Conservation (phyloP, 2,329 filamentous ascomycete genomes). For the Hypocreales sp. region DNA sequence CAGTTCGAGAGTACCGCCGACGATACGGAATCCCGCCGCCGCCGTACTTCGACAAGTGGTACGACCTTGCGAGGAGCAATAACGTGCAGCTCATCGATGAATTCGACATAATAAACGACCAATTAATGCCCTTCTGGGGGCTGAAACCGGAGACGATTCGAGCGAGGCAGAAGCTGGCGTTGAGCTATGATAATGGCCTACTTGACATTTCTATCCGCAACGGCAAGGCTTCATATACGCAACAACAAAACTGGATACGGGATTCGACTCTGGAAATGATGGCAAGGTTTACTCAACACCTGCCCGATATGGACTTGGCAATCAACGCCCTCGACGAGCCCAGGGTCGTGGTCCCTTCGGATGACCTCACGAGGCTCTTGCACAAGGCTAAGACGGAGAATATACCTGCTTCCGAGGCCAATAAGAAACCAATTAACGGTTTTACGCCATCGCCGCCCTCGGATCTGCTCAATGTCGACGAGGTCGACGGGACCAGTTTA, state of each 20-base stretch:
- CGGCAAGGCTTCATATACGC: constrained; percentile 53
- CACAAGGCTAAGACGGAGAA: constrained; percentile 45
- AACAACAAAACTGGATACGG: constrained; percentile 69
- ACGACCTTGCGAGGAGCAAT: constrained; percentile 62
- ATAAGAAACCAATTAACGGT: constrained; percentile 41
- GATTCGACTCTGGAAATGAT: constrained; percentile 76
- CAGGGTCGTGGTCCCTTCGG: constrained; percentile 69
- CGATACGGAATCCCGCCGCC: constrained; percentile 74
- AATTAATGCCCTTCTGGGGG: constrained; percentile 83
- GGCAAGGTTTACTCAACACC: constrained; percentile 55
- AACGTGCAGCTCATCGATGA: constrained; percentile 76
- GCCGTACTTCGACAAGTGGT: constrained; percentile 91
- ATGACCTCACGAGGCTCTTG: constrained; percentile 63
- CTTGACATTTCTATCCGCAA: constrained; percentile 65
- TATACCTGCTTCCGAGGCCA: constrained; percentile 44
- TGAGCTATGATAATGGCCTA: constrained; percentile 71
- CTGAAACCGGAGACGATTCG: constrained; percentile 67
- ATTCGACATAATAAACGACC: constrained; percentile 74
- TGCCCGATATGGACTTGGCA: constrained; percentile 91
- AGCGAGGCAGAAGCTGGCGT: constrained; percentile 57
- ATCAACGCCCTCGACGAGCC: constrained; percentile 97
- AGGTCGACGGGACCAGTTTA: constrained; percentile 57
- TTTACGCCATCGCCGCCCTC: constrained; percentile 53
- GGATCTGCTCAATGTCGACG: constrained; percentile 65
- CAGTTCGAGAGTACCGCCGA: constrained; percentile 66